phyloP scores from a whole-genome alignment of 345 rosid species.

The Euphorbia lathyris region DNA sequence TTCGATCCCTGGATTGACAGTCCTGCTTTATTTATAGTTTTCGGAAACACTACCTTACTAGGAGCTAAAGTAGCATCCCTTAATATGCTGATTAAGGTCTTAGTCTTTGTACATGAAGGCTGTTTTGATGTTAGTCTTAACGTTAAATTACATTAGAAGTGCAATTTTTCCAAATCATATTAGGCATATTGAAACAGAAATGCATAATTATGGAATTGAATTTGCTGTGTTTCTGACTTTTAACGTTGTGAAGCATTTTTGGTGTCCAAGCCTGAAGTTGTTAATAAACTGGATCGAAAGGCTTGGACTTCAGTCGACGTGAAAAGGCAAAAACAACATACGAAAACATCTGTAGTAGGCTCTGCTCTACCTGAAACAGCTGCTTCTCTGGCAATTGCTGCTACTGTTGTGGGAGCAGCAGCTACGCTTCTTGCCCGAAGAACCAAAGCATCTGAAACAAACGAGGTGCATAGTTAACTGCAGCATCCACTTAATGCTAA shows the following conservation, averaged over 20 bases:
- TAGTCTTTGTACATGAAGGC: background rate
- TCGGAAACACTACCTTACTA: background rate
- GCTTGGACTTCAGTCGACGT: constrained; percentile 21
- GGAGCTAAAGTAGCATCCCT: background rate
- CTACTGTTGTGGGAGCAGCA: constrained; percentile 81
- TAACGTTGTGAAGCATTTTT: constrained; percentile 31
- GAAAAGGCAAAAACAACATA: constrained; percentile 26
- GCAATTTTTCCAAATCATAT: background rate
- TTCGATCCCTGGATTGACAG: background rate
- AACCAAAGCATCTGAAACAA: constrained; percentile 49
- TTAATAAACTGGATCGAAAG: constrained; percentile 11
- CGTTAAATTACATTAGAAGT: background rate
- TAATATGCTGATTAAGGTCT: background rate
- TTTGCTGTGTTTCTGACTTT: constrained; percentile 16
- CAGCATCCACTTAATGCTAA: background rate
- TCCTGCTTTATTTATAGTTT: too few relatives aligned
- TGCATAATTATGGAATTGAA: background rate
- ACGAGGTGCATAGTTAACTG: constrained; percentile 41
- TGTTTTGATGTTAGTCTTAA: background rate
- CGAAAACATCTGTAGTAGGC: constrained; percentile 28
- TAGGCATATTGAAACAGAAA: background rate
- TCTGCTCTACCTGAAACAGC: constrained; percentile 69
- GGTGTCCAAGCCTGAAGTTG: constrained; percentile 27
- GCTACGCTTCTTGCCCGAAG: constrained; percentile 64
- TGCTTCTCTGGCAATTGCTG: constrained; percentile 79